Conservation (phyloP, 768 basidiomycete species). For the Sistotremastrum niveocremeum region DNA sequence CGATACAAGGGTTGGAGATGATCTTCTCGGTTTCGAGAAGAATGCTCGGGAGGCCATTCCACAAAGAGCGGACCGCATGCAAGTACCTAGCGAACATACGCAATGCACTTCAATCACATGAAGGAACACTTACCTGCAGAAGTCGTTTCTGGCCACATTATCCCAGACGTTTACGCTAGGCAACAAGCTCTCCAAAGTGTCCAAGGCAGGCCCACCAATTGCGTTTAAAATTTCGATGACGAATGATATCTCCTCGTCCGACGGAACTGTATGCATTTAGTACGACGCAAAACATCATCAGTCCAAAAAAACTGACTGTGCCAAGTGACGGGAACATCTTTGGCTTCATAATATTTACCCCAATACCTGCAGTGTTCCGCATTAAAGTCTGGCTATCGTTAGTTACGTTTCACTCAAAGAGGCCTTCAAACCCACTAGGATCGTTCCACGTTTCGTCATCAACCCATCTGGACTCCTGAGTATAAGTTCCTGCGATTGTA, state of each 20-base stretch:
- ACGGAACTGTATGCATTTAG: slow-evolving; percentile 32
- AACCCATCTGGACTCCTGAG: slow-evolving; percentile 65
- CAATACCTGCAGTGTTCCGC: slow-evolving; percentile 52
- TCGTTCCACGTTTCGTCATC: slow-evolving; percentile 72
- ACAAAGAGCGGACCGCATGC: slow-evolving; percentile 58
- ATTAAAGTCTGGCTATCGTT: slow-evolving; percentile 38
- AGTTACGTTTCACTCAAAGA: background rate
- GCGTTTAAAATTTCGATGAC: slow-evolving; percentile 63
- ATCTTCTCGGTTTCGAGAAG: slow-evolving; percentile 43
- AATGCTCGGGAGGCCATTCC: slow-evolving; percentile 65
- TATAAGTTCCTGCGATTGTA: slow-evolving; percentile 64
- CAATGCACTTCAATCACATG: background rate
- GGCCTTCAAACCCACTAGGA: slow-evolving; percentile 35
- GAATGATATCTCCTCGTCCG: slow-evolving; percentile 59
- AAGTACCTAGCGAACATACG: slow-evolving; percentile 34
- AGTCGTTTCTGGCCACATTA: slow-evolving; percentile 57
- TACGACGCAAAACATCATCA: background rate
- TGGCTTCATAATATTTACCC: slow-evolving; percentile 66
- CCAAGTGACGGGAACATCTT: slow-evolving; percentile 81
- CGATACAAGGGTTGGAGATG: slow-evolving; percentile 42
- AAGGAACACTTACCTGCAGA: slow-evolving; percentile 51
- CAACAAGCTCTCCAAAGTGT: slow-evolving; percentile 53
- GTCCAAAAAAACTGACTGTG: slow-evolving; percentile 40
- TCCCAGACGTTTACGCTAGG: slow-evolving; percentile 46
- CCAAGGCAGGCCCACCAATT: slow-evolving; percentile 52